phyloP scores from a whole-genome alignment of 2,329 filamentous ascomycete species.

The Verticillium nubilum region DNA sequence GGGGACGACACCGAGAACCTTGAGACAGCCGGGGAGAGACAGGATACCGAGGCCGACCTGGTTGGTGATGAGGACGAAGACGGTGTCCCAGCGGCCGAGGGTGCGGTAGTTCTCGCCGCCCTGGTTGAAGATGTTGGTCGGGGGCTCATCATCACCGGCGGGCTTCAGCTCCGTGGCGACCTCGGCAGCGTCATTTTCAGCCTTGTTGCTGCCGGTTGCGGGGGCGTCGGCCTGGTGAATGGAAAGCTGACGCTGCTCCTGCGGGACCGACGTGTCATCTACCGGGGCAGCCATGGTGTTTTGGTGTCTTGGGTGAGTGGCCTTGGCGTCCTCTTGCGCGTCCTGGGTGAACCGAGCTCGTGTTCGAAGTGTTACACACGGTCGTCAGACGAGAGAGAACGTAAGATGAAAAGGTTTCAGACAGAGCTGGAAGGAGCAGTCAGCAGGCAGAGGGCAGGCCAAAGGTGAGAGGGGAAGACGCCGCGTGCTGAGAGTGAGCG shows the following conservation, averaged over 20 bases:
- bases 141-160: background rate
- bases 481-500: background rate
- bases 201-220: background rate
- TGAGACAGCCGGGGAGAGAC: constrained; percentile 67
- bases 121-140: constrained; percentile 20
- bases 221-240: background rate
- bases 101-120: constrained; percentile 26
- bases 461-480: background rate
- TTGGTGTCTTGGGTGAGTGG: background rate
- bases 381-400: background rate
- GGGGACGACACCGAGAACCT: constrained; percentile 60
- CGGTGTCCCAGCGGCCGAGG: constrained; percentile 27
- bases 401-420: background rate
- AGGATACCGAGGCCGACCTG: constrained; percentile 41
- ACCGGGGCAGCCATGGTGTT: background rate
- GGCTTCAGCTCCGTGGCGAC: constrained; percentile 6
- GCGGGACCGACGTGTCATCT: background rate
- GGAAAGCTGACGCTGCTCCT: background rate
- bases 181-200: constrained; percentile 12
- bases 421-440: background rate
- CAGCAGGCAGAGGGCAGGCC: background rate
- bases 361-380: background rate
- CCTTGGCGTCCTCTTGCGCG: background rate
- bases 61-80: constrained; percentile 25
- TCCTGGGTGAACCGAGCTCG: background rate